phyloP scores from a whole-genome alignment of 1,284 basidiomycete species.

The Pseudozyma sp. region DNA sequence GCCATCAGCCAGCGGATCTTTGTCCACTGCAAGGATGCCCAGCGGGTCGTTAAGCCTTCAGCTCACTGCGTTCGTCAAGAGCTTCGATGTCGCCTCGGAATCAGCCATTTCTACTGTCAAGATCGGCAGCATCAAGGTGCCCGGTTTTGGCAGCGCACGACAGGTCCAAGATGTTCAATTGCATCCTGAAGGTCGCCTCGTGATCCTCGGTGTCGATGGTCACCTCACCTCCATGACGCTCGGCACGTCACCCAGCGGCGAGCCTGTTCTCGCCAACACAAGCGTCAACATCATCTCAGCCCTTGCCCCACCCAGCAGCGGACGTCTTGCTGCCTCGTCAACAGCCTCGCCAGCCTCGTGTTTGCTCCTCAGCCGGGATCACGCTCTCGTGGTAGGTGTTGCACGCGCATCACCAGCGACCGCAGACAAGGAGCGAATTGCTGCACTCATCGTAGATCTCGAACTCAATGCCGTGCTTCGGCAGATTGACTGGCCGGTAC shows the following conservation, averaged over 20 bases:
- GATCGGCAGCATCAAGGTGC: conserved; percentile 27
- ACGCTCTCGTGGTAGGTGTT: conserved; percentile 35
- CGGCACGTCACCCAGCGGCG: conserved; percentile 13
- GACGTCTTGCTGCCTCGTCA: conserved; percentile 27
- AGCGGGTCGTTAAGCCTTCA: conserved; percentile 27
- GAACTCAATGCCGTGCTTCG: conserved; percentile 41
- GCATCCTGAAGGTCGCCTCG: conserved; percentile 39
- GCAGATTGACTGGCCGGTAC: conserved; percentile 44
- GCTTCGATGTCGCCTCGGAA: conserved; percentile 32
- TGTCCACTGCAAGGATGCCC: conserved; percentile 1
- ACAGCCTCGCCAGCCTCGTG: conserved; percentile 27
- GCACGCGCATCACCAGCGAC: conserved; percentile 20
- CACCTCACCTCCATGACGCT: conserved; percentile 25
- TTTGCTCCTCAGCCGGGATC: conserved; percentile 45
- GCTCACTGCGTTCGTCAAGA: conserved; percentile 34
- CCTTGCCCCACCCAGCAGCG: conserved; percentile 22
- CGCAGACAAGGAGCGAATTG: conserved; percentile 34
- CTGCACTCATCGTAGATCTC: conserved; percentile 41
- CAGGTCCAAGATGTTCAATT: conserved; percentile 35
- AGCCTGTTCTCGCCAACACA: conserved; percentile 23
- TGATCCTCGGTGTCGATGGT: conserved; percentile 24
- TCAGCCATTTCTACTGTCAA: conserved; percentile 14
- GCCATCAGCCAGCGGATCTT: neutral
- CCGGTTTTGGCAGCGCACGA: conserved; percentile 11
- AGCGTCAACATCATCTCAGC: conserved; percentile 13